Base-by-base conservation (phyloP, 805 yeast genomes). In the Metschnikowia arizonensis region DNA sequence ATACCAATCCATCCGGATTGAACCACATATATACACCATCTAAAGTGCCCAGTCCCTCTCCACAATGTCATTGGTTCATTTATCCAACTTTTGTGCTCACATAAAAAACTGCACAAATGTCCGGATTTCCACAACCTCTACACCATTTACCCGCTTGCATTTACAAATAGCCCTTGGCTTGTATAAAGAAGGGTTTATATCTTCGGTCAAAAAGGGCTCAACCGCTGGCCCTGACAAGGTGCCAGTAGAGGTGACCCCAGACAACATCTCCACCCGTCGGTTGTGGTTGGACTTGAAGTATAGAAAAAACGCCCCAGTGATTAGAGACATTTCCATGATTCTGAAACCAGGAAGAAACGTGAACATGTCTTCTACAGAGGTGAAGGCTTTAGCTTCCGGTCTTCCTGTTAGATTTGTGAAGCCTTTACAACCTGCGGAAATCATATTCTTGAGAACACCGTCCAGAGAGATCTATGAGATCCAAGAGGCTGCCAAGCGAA, bases 201-300 rank as follows among this genome's bases (percentile, higher is more conserved):
- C 89, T 1, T 78, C 89, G 2, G 76, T 93, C 42, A 95, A 87
- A 59, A 79, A 87, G 58, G 99, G 99, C 2, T 85, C 91, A 7
- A 71, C 79, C 1, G 62, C 76, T 8, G 96, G 97, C 1, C 98
- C 99, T 11, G 98, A 93, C 63, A 61, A 69, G 36, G 70, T 69
- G 1, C 84, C 90, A 0, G 81, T 80, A 3, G 89, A 84, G 34
- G 85, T 81, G 18, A 89, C 98, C 0, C 89, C 85, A 28, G 96
- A 87, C 61, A 90, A 91, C 60, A 79, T 93, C 25, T 66, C 95
- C 15, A 77, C 90, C 1, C 81, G 98, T 59, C 77, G 95, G 55
- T 74, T 93, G 41, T 93, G 99, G 99, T 64, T 93, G 17, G 95
- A 90, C 2, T 72, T 93, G 62, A 93, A 93, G 63, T 93, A 93